A percentile compares a stretch with the other conserved stretches of the same genome.
Evolutionary conservation across 2,329 filamentous ascomycete genomes (phyloP).

Genomic region (Furcasterigmium sp.): DNA sequence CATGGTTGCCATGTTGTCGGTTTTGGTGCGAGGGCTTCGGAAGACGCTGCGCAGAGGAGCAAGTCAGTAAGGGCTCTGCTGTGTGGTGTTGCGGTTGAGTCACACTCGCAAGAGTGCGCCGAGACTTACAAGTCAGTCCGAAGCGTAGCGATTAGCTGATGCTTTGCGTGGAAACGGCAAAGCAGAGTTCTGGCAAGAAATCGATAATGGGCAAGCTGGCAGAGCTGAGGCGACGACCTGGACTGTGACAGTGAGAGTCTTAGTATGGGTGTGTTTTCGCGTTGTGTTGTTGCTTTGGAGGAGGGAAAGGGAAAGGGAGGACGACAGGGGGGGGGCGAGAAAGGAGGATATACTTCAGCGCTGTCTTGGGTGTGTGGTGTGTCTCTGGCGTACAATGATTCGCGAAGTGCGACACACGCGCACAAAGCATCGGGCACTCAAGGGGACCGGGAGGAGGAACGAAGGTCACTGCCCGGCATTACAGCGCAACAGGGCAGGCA

Average conservation of each 20-base stretch:
- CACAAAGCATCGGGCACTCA: too few species aligned
- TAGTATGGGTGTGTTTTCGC: slow-evolving; percentile 32
- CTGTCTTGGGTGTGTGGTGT: slow-evolving; percentile 4
- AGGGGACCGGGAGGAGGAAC: too few species aligned
- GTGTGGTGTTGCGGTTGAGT: slow-evolving; percentile 11
- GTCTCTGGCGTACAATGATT: neutral
- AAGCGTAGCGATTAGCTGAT: slow-evolving; percentile 11
- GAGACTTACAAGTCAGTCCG: slow-evolving; percentile 3
- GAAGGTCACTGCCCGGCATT: too few species aligned
- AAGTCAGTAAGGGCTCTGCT: slow-evolving; percentile 22
- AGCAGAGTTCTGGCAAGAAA: slow-evolving; percentile 16
- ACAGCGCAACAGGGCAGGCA: slow-evolving; percentile 13
- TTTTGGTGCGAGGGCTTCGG: slow-evolving; percentile 33
- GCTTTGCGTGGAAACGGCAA: slow-evolving; percentile 18
- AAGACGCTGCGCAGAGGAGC: slow-evolving; percentile 30
- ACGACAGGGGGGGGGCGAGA: slow-evolving; percentile 25
- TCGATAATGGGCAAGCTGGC: slow-evolving; percentile 30
- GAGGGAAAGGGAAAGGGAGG: slow-evolving; percentile 28
- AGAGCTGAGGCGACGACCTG: slow-evolving; percentile 52
- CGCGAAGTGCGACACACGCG: slow-evolving; percentile 1
- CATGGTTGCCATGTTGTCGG: slow-evolving; percentile 57
- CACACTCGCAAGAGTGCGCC: slow-evolving; percentile 5
- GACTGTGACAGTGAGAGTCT: slow-evolving; percentile 57
- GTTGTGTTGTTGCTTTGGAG: slow-evolving; percentile 44
- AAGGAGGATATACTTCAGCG: slow-evolving; percentile 7